phyloP scores from a whole-genome alignment of 2,329 filamentous ascomycete genomes.

The Cladosporium halotolerans region DNA sequence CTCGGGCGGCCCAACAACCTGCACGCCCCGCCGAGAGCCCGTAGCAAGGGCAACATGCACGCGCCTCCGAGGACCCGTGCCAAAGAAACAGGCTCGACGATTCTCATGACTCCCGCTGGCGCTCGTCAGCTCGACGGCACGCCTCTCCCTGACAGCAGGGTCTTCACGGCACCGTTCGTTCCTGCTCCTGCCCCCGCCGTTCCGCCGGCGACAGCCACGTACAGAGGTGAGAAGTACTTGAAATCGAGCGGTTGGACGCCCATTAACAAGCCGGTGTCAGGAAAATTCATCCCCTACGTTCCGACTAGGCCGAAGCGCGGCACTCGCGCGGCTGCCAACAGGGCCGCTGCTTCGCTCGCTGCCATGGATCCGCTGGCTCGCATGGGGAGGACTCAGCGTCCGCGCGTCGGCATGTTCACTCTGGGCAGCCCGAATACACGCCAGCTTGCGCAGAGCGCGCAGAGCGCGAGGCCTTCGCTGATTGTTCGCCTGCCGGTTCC shows the following conservation, averaged over 20 bases:
- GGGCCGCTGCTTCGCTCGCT: neutral
- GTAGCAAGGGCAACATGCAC: neutral
- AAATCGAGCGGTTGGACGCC: neutral
- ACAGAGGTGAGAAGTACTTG: neutral
- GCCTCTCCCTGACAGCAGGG: neutral
- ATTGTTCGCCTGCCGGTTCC: no score
- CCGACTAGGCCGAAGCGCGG: neutral
- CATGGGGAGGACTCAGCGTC: neutral
- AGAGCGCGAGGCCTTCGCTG: no score
- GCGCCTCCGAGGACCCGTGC: neutral
- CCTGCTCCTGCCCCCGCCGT: neutral
- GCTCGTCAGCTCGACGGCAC: neutral
- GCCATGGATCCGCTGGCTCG: neutral
- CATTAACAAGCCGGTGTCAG: neutral
- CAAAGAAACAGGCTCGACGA: neutral
- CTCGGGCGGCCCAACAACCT: neutral
- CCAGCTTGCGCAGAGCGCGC: no score
- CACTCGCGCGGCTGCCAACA: neutral
- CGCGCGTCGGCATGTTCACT: no score
- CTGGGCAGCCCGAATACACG: no score
- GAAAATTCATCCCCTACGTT: neutral
- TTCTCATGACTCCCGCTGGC: neutral
- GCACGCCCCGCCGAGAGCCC: neutral
- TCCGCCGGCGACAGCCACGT: neutral
- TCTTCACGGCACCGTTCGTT: neutral